phyloP scores from a whole-genome alignment of 768 basidiomycete species.

The Cystofilobasidium bisporidii region DNA sequence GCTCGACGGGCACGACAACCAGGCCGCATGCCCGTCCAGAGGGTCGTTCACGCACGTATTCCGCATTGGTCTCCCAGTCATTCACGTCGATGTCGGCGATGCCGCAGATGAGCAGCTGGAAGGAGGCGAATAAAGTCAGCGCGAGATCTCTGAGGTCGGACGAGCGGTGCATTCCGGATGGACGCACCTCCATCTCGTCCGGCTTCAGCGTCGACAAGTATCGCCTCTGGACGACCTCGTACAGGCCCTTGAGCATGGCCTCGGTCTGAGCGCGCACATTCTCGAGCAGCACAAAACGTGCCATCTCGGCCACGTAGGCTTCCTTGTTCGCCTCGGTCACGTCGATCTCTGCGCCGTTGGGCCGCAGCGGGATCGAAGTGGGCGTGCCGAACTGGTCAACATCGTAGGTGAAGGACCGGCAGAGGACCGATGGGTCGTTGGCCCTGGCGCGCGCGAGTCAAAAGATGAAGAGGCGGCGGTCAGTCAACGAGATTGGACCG shows the following conservation, averaged over 20 bases:
- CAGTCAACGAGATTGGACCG: too few relatives aligned
- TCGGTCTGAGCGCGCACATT: slow-evolving; percentile 17
- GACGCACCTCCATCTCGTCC: slow-evolving; percentile 14
- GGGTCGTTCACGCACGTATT: slow-evolving; percentile 4
- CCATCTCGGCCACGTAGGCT: slow-evolving; percentile 6
- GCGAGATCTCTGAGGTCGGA: too few relatives aligned
- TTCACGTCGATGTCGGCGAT: slow-evolving; percentile 11
- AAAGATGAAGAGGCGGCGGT: too few relatives aligned
- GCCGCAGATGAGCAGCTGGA: slow-evolving; percentile 19
- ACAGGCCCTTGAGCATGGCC: slow-evolving; percentile 20
- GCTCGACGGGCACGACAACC: too few relatives aligned
- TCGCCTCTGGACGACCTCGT: slow-evolving; percentile 3
- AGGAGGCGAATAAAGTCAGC: not conserved
- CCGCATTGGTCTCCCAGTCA: slow-evolving; percentile 15
- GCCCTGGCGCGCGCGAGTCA: too few relatives aligned
- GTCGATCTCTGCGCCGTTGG: slow-evolving; percentile 10
- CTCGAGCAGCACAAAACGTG: slow-evolving; percentile 14
- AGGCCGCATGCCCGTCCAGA: not conserved
- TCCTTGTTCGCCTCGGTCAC: slow-evolving; percentile 22
- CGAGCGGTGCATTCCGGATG: too few relatives aligned
- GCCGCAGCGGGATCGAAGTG: not conserved
- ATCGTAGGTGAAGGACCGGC: slow-evolving; percentile 6
- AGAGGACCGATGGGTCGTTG: slow-evolving; percentile 14
- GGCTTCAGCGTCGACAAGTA: slow-evolving; percentile 4
- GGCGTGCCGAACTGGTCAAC: not conserved